A percentile compares a stretch with the other conserved stretches of the same genome.
Evolutionary conservation across 116 monocot species (phyloP).

Genomic region (Thalassia testudinum): DNA sequence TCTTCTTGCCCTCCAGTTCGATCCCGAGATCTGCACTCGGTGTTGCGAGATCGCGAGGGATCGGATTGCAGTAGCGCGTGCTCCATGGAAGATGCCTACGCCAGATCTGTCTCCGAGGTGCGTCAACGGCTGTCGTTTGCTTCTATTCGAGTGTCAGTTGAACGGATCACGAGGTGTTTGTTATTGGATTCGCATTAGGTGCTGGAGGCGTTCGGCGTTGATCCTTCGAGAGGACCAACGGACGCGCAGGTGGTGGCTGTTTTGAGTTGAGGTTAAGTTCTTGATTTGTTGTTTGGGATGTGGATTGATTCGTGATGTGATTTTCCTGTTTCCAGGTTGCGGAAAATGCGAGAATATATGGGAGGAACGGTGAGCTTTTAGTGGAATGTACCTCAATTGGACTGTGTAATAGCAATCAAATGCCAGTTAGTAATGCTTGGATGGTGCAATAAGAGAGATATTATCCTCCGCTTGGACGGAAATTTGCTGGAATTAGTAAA

Average conservation of each 20-base stretch:
- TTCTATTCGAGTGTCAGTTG: not conserved
- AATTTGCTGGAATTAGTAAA: not conserved
- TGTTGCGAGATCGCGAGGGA: too few species aligned
- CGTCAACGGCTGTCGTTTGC: not conserved
- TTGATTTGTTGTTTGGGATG: not conserved
- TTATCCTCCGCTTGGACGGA: not conserved
- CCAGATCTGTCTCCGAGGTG: slow-evolving; percentile 78
- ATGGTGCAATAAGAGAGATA: not conserved
- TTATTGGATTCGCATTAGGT: slow-evolving; percentile 23
- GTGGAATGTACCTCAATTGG: not conserved
- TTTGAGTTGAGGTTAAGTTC: not conserved
- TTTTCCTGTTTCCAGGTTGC: slow-evolving; percentile 27
- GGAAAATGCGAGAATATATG: slow-evolving; percentile 55
- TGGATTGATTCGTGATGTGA: not conserved
- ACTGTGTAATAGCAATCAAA: not conserved
- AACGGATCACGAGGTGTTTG: not conserved
- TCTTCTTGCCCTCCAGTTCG: too few species aligned
- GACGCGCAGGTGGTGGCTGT: slow-evolving; percentile 49
- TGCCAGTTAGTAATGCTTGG: not conserved
- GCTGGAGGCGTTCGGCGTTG: slow-evolving; percentile 71
- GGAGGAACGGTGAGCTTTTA: slow-evolving; percentile 54
- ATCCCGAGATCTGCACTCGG: too few species aligned
- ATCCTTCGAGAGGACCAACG: slow-evolving; percentile 68
- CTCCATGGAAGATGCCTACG: slow-evolving; percentile 79
- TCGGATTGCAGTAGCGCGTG: not conserved